Base-by-base conservation (phyloP, 2,329 filamentous ascomycete species). In the Fusarium drepaniforme region DNA sequence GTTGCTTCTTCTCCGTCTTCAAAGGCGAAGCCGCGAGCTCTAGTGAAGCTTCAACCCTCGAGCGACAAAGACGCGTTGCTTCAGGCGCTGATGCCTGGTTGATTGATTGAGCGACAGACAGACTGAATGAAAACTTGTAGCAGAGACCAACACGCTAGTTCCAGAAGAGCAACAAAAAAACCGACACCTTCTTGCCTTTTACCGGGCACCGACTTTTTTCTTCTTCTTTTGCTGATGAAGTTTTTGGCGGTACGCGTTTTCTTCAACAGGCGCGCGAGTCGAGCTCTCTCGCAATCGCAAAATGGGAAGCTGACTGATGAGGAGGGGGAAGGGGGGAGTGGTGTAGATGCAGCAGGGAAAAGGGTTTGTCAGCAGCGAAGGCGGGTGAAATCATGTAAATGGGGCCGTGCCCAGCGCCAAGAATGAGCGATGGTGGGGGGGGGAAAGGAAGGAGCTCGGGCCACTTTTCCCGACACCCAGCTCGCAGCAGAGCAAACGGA, bases 311-410 rank as follows among this genome's bases (percentile, higher is more conserved):
- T 75, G 72, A 75, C 68, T 73, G 70, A 73, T 77, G 67, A 65
- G 57, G 66, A 58, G 38, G 70, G 64, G 67, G 15, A 37, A 35
- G 33, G 46, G 23, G 46, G 66, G 65, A 63, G 33, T 53, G 66
- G 66, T 68, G 71, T 76, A 75, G 74, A 66, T 77, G 72, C 46
- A 75, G 60, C 40, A 72, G 68, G 56, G 57, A 73, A 75, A 73
- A 68, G 71, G 77, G 74, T 79, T 79, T 79, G 77, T 79, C 77
- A 79, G 77, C 77, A 77, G 67, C 38, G 46, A 70, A 33, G 40
- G 49, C 44, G 56, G 53, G 46, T 46, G 61, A 51, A 67, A 64
- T 63, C 57, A 64, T 42, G 42, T 68, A 53, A 59, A 46, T 56
- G 67, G 49, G 21, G 56, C 53, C 44, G 42, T 23, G 53, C 42